Percentiles rank a stretch among this genome's conserved stretches.
phyloP scores from a whole-genome alignment of 352 stramenopile species.

The Phytophthora pisi region DNA sequence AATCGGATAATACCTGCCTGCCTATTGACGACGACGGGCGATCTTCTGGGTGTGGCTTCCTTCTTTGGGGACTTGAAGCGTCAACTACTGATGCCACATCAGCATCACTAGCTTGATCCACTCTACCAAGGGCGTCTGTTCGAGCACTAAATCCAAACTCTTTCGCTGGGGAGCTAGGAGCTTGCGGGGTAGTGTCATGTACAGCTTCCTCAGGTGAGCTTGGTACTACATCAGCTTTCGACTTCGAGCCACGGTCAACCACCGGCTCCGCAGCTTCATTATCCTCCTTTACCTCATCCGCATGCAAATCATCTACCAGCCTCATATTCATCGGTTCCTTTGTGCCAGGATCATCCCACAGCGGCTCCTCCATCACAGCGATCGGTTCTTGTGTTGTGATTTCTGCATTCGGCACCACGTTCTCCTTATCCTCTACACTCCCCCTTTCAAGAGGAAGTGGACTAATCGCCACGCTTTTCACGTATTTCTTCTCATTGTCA shows the following conservation, averaged over 20 bases:
- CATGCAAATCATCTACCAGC: not conserved
- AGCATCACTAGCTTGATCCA: not conserved
- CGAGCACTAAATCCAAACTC: not conserved
- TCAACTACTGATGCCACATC: constrained; percentile 1
- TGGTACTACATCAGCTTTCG: not conserved
- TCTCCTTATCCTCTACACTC: constrained; percentile 19
- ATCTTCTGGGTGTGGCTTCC: constrained; percentile 1
- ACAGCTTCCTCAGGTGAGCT: not conserved
- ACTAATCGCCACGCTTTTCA: constrained; percentile 20
- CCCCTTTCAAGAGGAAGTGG: not conserved
- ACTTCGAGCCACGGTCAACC: not conserved
- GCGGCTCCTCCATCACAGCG: not conserved
- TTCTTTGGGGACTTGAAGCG: constrained; percentile 14
- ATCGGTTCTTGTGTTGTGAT: not conserved
- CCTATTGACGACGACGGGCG: constrained; percentile 53
- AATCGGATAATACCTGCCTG: constrained; percentile 73
- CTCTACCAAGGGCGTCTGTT: not conserved
- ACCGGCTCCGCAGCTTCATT: not conserved
- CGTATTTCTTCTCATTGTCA: not conserved
- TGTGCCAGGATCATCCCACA: not conserved
- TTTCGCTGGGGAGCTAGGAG: not conserved
- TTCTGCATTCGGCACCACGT: constrained; percentile 12
- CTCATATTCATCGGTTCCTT: not conserved
- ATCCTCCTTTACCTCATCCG: not conserved
- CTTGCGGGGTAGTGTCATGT: not conserved